These are phyloP conservation scores for Thelonectria blattea DNA, from an alignment of 2,329 filamentous ascomycete species.

Conservation along the genomic window DNA sequence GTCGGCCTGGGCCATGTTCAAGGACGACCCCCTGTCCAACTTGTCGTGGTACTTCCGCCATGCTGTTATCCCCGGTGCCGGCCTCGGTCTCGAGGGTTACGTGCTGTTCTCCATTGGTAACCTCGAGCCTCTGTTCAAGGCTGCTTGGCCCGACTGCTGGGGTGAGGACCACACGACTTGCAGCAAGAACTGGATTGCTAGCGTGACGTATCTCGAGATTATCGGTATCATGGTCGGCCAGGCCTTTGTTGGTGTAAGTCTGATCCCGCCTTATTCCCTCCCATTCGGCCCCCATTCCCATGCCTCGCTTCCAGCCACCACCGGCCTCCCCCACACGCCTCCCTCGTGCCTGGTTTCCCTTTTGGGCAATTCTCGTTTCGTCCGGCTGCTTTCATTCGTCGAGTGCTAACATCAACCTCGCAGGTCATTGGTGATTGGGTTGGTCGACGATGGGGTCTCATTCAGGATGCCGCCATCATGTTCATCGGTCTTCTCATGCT, in stretches of 20 bases:
- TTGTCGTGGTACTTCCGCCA: slow-evolving; percentile 88
- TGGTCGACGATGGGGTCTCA: slow-evolving; percentile 91
- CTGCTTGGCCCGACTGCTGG: slow-evolving; percentile 84
- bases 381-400: slow-evolving; percentile 14
- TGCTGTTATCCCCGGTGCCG: slow-evolving; percentile 90
- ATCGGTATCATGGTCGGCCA: slow-evolving; percentile 95
- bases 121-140: slow-evolving; percentile 79
- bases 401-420: slow-evolving; percentile 24
- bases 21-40: slow-evolving; percentile 83
- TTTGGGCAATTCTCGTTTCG: slow-evolving; percentile 11
- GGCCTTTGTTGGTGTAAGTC: slow-evolving; percentile 77
- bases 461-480: slow-evolving; percentile 95
- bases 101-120: slow-evolving; percentile 98
- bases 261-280: neutral
- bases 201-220: slow-evolving; percentile 91
- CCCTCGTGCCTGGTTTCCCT: slow-evolving; percentile 10
- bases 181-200: slow-evolving; percentile 78
- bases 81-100: slow-evolving; percentile 91
- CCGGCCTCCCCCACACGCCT: neutral
- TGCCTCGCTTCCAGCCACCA: neutral
- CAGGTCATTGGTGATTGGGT: slow-evolving; percentile 72
- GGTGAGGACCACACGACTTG: slow-evolving; percentile 66
- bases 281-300: neutral
- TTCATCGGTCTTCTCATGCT: slow-evolving; percentile 91
- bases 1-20: slow-evolving; percentile 78